These are phyloP conservation scores for Neocucurbitaria cava DNA, from an alignment of 2,329 filamentous ascomycete species.

Conservation along the genomic window DNA sequence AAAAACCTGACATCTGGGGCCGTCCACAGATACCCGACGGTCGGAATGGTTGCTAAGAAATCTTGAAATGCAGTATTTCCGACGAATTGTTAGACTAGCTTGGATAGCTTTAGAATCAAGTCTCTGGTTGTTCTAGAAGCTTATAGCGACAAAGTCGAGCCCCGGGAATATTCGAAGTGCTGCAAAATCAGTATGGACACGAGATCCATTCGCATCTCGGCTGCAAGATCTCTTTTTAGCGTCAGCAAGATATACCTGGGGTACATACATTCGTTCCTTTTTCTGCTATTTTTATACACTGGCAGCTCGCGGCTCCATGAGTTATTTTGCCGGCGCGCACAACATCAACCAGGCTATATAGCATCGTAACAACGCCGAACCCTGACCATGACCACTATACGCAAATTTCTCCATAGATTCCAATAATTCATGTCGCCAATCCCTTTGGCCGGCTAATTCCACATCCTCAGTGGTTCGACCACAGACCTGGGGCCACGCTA, in stretches of 20 bases:
- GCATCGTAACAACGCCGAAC: slow-evolving; percentile 21
- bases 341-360: slow-evolving; percentile 32
- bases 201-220: background rate
- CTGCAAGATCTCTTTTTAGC: background rate
- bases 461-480: slow-evolving; percentile 15
- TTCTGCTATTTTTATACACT: slow-evolving; percentile 35
- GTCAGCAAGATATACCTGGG: slow-evolving; percentile 17
- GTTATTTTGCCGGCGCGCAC: slow-evolving; percentile 34
- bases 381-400: slow-evolving; percentile 34
- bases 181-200: slow-evolving; percentile 1
- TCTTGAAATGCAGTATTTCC: too few species aligned
- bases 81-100: background rate
- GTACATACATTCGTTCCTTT: slow-evolving; percentile 6
- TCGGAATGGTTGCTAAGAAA: background rate
- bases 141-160: background rate
- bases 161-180: background rate
- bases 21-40: background rate
- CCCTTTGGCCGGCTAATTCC: slow-evolving; percentile 27
- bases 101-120: background rate
- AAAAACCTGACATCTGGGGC: background rate
- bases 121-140: background rate
- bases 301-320: slow-evolving; percentile 26
- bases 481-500: slow-evolving; percentile 26
- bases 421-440: slow-evolving; percentile 24
- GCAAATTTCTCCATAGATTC: slow-evolving; percentile 32